These are phyloP conservation scores for Salix exigua DNA, from an alignment of 345 rosid species.

Conservation along the genomic window DNA sequence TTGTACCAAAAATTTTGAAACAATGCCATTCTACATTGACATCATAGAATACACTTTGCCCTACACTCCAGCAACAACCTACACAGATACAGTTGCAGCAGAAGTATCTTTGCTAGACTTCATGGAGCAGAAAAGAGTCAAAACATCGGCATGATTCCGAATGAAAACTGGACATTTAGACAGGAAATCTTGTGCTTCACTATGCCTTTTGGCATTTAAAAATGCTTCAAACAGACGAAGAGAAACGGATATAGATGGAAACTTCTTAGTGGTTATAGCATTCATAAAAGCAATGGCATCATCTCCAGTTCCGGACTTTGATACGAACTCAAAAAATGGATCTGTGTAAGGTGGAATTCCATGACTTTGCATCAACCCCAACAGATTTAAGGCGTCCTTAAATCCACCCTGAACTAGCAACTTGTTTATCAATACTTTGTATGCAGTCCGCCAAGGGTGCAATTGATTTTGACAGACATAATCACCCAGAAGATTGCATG, in stretches of 20 bases:
- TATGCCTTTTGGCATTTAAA: slow-evolving; percentile 56
- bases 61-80: slow-evolving; percentile 18
- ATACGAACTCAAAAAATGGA: slow-evolving; percentile 61
- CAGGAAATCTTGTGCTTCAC: slow-evolving; percentile 71
- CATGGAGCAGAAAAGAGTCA: slow-evolving; percentile 55
- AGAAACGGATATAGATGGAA: slow-evolving; percentile 67
- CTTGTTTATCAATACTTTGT: slow-evolving; percentile 53
- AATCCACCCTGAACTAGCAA: slow-evolving; percentile 62
- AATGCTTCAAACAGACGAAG: slow-evolving; percentile 58
- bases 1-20: slow-evolving; percentile 16
- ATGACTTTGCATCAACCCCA: slow-evolving; percentile 64
- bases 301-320: slow-evolving; percentile 59
- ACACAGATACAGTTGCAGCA: slow-evolving; percentile 29
- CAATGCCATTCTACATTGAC: slow-evolving; percentile 16
- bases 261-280: slow-evolving; percentile 60
- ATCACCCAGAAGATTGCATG: slow-evolving; percentile 51
- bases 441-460: slow-evolving; percentile 60
- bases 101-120: slow-evolving; percentile 13
- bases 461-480: slow-evolving; percentile 36
- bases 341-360: slow-evolving; percentile 73
- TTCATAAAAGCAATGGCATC: slow-evolving; percentile 61
- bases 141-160: slow-evolving; percentile 75
- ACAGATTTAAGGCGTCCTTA: slow-evolving; percentile 56
- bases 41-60: not conserved
- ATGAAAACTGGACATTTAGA: slow-evolving; percentile 56